Percentiles rank a stretch among this genome's conserved stretches.
phyloP scores from a whole-genome alignment of 1,284 basidiomycete genomes.

The Retiboletus flavoniger region DNA sequence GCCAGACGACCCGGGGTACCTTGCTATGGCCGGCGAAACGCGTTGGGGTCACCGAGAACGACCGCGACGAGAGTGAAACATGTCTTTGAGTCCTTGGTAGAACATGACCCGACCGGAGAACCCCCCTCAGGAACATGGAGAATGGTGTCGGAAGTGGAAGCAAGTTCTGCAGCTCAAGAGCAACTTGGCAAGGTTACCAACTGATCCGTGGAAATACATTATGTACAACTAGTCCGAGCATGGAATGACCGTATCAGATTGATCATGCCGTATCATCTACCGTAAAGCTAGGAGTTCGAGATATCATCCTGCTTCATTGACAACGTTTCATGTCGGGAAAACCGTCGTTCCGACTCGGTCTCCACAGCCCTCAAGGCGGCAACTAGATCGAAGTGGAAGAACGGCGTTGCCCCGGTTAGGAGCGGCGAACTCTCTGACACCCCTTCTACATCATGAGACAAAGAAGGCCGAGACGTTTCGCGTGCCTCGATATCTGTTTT shows the following conservation, averaged over 20 bases:
- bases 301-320: constrained; percentile 16
- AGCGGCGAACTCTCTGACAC: constrained; percentile 39
- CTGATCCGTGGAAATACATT: constrained; percentile 16
- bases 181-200: not conserved
- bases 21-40: constrained; percentile 66
- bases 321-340: constrained; percentile 10
- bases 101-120: constrained; percentile 5
- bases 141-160: not conserved
- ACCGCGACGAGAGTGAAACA: constrained; percentile 22
- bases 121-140: constrained; percentile 14
- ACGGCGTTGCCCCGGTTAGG: constrained; percentile 65
- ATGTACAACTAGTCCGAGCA: not conserved
- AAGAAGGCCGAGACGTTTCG: constrained; percentile 26
- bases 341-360: constrained; percentile 13
- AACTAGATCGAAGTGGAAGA: constrained; percentile 83
- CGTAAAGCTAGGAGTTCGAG: not conserved
- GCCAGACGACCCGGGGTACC: constrained; percentile 34
- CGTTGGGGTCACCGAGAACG: constrained; percentile 39
- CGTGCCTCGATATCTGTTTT: constrained; percentile 39
- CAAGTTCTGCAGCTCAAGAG: not conserved
- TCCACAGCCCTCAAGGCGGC: constrained; percentile 76
- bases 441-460: constrained; percentile 1
- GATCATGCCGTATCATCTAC: not conserved
- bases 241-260: not conserved
- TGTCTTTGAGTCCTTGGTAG: not conserved